Base-by-base conservation (phyloP, 2,329 filamentous ascomycete genomes). In the Fusarium decemcellulare region DNA sequence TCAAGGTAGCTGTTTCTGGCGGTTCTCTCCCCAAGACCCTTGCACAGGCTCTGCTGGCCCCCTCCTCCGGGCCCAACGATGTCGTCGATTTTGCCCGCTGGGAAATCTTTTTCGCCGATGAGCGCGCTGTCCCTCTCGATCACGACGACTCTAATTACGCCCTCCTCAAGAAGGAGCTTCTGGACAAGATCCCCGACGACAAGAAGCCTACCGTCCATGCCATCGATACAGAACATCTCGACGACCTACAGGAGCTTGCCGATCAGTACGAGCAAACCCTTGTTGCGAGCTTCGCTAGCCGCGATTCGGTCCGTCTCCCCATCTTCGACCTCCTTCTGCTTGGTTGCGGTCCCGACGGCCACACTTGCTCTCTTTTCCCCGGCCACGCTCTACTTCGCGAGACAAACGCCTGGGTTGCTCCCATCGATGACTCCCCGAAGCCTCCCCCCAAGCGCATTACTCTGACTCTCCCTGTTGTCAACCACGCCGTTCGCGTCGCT, bases 41-140 rank as follows among this genome's bases (percentile, higher is more conserved):
- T 43, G 94, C 94, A 47, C 90, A 93, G 79, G 94, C 94, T 10
- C 89, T 98, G 11, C 89, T 98, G 29, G 77, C 88, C 73, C 83
- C 76, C 71, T 82, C 82, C 32, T 77, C 80, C 23, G 84, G 81
- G 10, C 77, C 82, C 43, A 79, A 91, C 60, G 93, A 94, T 77
- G 86, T 84, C 5, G 82, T 95, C 72, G 86, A 92, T 75, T 97
- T 97, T 82, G 85, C 87, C 78, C 94, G 93, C 81, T 99, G 96
- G 96, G 93, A 98, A 77, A 93, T 99, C 77, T 99, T 98, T 87
- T 98, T 98, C 81, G 95, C 95, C 77, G 96, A 99, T 79, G 96
- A 99, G 86, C 93, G 96, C 77, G 93, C 93, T 74, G 96, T 98
- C 56, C 93, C 96, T 23, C 91, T 98, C 73, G 91, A 96, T 80